phyloP scores from a whole-genome alignment of 768 basidiomycete genomes.

The Psilocybe subaeruginosa region DNA sequence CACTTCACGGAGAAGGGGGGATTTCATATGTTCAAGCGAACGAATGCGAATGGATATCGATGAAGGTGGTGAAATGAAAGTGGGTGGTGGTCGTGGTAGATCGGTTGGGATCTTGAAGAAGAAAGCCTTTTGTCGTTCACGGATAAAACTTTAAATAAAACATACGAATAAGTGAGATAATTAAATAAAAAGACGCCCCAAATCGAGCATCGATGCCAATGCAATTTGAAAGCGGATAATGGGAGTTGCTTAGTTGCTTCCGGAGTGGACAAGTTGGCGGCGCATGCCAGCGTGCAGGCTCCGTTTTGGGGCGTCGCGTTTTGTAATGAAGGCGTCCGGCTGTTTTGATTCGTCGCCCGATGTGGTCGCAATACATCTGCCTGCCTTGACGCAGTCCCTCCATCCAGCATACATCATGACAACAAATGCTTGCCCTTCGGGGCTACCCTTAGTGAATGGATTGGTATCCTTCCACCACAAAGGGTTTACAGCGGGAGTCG shows the following conservation, averaged over 20 bases:
- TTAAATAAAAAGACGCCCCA: not conserved
- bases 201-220: not conserved
- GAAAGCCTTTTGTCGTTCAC: not conserved
- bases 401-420: slow-evolving; percentile 44
- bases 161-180: not conserved
- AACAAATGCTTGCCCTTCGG: slow-evolving; percentile 44
- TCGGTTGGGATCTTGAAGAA: not conserved
- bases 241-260: not conserved
- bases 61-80: not conserved
- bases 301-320: not conserved
- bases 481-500: slow-evolving; percentile 41
- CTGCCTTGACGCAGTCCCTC: slow-evolving; percentile 39
- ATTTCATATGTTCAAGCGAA: not conserved
- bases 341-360: not conserved
- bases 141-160: not conserved
- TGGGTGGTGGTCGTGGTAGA: not conserved
- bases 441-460: slow-evolving; percentile 39
- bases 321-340: not conserved
- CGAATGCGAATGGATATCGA: not conserved
- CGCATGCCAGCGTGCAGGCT: not conserved
- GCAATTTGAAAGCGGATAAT: not conserved
- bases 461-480: slow-evolving; percentile 38
- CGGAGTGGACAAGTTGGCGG: not conserved
- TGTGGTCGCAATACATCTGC: slow-evolving; percentile 16
- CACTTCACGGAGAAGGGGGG: not conserved